These are phyloP conservation scores for Zygoascus ofunaensis DNA, from an alignment of 805 yeast species.

Conservation along the genomic window DNA sequence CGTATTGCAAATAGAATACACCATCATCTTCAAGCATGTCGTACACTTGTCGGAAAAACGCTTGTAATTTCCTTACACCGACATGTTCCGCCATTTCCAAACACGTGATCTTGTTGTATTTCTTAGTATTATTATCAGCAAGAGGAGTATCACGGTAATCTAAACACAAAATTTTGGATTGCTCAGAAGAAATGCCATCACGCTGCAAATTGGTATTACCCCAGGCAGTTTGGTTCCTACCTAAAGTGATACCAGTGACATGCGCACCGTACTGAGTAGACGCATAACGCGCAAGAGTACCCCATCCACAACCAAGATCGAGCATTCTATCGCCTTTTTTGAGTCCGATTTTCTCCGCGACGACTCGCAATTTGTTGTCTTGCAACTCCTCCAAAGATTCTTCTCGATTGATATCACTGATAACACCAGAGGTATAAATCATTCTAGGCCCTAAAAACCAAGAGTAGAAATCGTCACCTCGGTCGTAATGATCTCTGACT, in stretches of 20 bases:
- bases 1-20: conserved; percentile 74
- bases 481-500: conserved; percentile 90
- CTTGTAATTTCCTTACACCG: conserved; percentile 73
- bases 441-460: conserved; percentile 93
- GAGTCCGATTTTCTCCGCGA: conserved; percentile 77
- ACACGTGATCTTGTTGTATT: conserved; percentile 80
- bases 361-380: conserved; percentile 81
- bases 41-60: conserved; percentile 70
- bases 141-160: conserved; percentile 89
- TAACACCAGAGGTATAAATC: conserved; percentile 85
- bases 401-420: conserved; percentile 57
- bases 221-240: conserved; percentile 85
- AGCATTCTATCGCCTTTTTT: conserved; percentile 64
- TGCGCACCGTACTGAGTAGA: conserved; percentile 74
- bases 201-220: conserved; percentile 63
- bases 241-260: conserved; percentile 84
- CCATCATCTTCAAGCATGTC: conserved; percentile 91
- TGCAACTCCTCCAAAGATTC: conserved; percentile 67
- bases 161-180: conserved; percentile 67
- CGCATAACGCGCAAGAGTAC: conserved; percentile 79
- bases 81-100: conserved; percentile 96
- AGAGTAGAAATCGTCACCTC: conserved; percentile 90
- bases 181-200: conserved; percentile 60
- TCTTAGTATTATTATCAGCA: conserved; percentile 42
- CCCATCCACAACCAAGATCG: conserved; percentile 96